These are phyloP conservation scores for Huntiella abstrusa DNA, from an alignment of 2,329 filamentous ascomycete species.

Conservation along the genomic window DNA sequence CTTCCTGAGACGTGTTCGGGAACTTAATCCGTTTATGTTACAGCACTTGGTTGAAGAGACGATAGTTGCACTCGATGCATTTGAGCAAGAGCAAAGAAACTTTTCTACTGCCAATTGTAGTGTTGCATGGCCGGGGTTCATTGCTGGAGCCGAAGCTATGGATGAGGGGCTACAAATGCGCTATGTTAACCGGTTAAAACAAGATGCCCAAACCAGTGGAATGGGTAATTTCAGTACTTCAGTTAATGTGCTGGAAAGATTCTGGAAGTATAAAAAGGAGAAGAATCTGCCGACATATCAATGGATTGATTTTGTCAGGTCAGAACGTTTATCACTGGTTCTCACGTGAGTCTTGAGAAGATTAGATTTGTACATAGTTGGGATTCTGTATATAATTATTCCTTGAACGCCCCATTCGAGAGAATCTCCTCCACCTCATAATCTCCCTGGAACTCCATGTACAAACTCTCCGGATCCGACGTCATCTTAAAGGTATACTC, in stretches of 20 bases:
- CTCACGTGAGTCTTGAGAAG: not conserved
- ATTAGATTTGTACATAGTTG: not conserved
- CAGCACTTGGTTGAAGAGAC: slow-evolving; percentile 6
- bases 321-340: not conserved
- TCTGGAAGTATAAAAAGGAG: slow-evolving; percentile 2
- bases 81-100: slow-evolving; percentile 7
- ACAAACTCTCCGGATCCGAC: slow-evolving; percentile 12
- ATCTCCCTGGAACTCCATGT: slow-evolving; percentile 13
- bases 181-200: slow-evolving; percentile 1
- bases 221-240: slow-evolving; percentile 9
- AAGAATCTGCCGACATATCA: not conserved
- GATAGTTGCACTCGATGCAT: slow-evolving; percentile 4
- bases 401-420: slow-evolving; percentile 11
- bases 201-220: slow-evolving; percentile 6
- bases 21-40: slow-evolving; percentile 8
- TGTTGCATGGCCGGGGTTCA: slow-evolving; percentile 10
- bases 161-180: slow-evolving; percentile 2
- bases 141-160: slow-evolving; percentile 11
- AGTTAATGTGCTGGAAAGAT: not conserved
- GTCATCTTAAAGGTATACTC: slow-evolving; percentile 18
- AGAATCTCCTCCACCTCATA: slow-evolving; percentile 12
- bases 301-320: slow-evolving; percentile 8
- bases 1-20: slow-evolving; percentile 24
- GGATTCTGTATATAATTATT: slow-evolving; percentile 2
- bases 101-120: slow-evolving; percentile 7